These are phyloP conservation scores for Suillus sp. DNA, from an alignment of 768 basidiomycete genomes.

Conservation along the genomic window DNA sequence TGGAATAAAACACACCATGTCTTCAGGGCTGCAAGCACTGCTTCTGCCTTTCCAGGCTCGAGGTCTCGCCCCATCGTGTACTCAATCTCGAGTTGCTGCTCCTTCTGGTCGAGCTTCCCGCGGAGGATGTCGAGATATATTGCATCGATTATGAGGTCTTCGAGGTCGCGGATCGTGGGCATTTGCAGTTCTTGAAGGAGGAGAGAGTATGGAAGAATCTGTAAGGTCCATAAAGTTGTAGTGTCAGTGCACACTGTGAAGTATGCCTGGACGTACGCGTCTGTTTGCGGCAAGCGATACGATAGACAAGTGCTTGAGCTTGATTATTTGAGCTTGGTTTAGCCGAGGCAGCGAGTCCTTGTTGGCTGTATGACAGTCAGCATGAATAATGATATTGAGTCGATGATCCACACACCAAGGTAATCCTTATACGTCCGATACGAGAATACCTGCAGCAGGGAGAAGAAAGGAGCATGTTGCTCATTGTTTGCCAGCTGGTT, in stretches of 20 bases:
- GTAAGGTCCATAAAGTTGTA: conserved; percentile 6
- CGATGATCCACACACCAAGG: conserved; percentile 51
- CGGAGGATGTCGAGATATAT: conserved; percentile 90
- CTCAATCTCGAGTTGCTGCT: conserved; percentile 87
- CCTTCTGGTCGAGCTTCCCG: conserved; percentile 92
- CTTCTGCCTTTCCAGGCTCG: conserved; percentile 68
- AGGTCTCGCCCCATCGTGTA: conserved; percentile 93
- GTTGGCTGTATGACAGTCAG: conserved; percentile 49
- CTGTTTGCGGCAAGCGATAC: conserved; percentile 78
- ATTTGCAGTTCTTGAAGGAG: conserved; percentile 75
- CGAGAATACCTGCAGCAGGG: conserved; percentile 83
- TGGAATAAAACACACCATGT: conserved; percentile 54
- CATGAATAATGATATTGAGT: not conserved
- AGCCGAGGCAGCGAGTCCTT: conserved; percentile 67
- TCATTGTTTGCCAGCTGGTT: conserved; percentile 69
- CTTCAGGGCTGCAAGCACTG: conserved; percentile 59
- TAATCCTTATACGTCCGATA: conserved; percentile 89
- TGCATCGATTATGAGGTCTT: conserved; percentile 96
- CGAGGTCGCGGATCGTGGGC: conserved; percentile 81
- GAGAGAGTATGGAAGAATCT: conserved; percentile 83
- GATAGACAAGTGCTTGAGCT: conserved; percentile 92
- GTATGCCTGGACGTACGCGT: conserved; percentile 54
- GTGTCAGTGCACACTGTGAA: conserved; percentile 6
- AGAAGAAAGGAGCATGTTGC: conserved; percentile 60
- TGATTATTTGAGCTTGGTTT: conserved; percentile 72